Evolutionary conservation across 2,329 filamentous ascomycete genomes (phyloP), one percentile per base, ranked within the genome.

Genomic region (Claviceps paspali): DNA sequence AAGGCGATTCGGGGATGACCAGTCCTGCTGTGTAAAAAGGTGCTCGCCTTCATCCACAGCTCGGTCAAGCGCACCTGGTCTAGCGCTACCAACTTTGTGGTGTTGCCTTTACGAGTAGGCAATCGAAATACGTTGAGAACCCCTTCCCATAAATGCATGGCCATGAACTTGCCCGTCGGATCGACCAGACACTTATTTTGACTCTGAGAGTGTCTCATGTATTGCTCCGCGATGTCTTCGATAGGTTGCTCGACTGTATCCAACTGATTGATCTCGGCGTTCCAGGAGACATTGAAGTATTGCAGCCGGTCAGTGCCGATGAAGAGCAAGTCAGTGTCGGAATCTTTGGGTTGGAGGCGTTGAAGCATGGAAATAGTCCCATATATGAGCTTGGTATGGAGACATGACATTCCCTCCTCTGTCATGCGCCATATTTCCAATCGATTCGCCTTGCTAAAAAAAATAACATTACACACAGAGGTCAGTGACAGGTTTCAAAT

Each of bases 281-380:
- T 77, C 87, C 91, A 98, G 12, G 70, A 76, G 15, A 94, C 59
- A 2, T 85, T 93, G 56, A 96, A 94, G 61, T 94, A 96, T 50
- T 86, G 79, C 48, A 83, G 82, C 38, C 82, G 76, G 53, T 94
- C 82, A 33, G 91, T 98, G 35, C 86, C 88, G 40, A 98, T 72
- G 53, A 98, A 94, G 42, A 98, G 73, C 43, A 95, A 75, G 48
- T 96, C 86, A 33, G 78, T 84, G 5, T 68, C 60, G 21, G 79
- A 77, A 47, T 83, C 74, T 34, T 76, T 74, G 5, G 87, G 85
- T 19, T 76, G 76, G 33, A 98, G 67, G 50, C 77, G 79, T 51
- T 91, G 74, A 11, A 95, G 70, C 66, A 95, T 83, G 6, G 82
- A 79, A 47, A 96, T 78, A 47, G 81, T 83, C 53, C 88, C 91